A percentile compares a stretch with the other conserved stretches of the same genome.
These are phyloP conservation scores for Carex cristatella DNA, from an alignment of 176 grass and related monocot species.

Conservation along the genomic window DNA sequence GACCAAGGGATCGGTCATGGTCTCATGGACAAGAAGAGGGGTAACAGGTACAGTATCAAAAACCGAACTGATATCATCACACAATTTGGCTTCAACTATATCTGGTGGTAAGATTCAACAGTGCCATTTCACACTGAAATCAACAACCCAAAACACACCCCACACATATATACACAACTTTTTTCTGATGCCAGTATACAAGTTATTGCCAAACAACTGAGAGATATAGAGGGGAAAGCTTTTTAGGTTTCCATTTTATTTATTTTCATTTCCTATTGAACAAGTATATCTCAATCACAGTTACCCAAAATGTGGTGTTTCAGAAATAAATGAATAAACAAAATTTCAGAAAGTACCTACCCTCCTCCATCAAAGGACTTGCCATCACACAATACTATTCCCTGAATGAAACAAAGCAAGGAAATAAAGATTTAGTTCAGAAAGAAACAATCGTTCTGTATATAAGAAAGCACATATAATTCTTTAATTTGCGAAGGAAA, in stretches of 20 bases:
- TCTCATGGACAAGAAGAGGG: too few relatives aligned
- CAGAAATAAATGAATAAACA: constrained; percentile 1
- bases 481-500: not conserved
- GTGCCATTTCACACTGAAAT: not conserved
- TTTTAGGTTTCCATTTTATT: not conserved
- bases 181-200: not conserved
- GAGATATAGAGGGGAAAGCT: not conserved
- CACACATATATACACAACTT: not conserved
- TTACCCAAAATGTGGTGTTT: constrained; percentile 15
- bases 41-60: not conserved
- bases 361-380: constrained; percentile 60
- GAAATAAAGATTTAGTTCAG: not conserved
- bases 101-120: not conserved
- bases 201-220: not conserved
- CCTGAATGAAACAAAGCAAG: constrained; percentile 40
- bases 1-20: not conserved
- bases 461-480: not conserved
- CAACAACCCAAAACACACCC: not conserved
- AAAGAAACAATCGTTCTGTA: not conserved
- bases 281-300: constrained; percentile 2
- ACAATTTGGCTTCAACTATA: not conserved
- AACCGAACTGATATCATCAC: not conserved
- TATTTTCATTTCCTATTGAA: constrained; percentile 11
- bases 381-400: constrained; percentile 40
- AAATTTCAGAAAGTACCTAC: constrained; percentile 29